These are phyloP conservation scores for Przewalskia tangutica DNA, from an alignment of 257 asterid species.

Conservation along the genomic window DNA sequence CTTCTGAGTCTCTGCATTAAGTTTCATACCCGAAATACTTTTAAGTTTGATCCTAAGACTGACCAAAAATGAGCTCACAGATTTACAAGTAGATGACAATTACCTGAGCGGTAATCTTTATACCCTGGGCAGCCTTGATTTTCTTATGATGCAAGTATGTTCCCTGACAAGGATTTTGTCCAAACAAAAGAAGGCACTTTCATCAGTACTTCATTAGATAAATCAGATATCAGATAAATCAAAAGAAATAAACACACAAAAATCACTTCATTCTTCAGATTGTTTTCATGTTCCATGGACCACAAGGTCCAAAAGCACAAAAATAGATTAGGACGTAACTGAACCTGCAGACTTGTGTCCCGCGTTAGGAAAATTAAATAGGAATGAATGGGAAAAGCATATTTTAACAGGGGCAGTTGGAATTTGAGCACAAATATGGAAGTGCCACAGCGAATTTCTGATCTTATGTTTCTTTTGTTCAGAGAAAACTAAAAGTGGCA, in stretches of 20 bases:
- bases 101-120: slow-evolving; percentile 96
- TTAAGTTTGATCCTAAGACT: neutral
- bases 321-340: neutral
- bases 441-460: neutral
- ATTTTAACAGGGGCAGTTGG: neutral
- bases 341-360: neutral
- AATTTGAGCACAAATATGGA: neutral
- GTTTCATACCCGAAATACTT: neutral
- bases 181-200: neutral
- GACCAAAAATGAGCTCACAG: neutral
- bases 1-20: neutral
- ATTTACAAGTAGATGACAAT: neutral
- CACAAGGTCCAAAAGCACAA: neutral
- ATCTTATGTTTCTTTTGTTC: neutral
- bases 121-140: slow-evolving; percentile 97
- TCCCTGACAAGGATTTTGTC: slow-evolving; percentile 41
- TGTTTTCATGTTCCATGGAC: neutral
- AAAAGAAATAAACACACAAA: neutral
- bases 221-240: neutral
- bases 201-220: neutral
- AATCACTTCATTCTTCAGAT: neutral
- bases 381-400: neutral
- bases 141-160: slow-evolving; percentile 82
- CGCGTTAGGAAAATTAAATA: neutral
- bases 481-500: neutral